These are phyloP conservation scores for Thyridium curvatum DNA, from an alignment of 2,329 filamentous ascomycete genomes.

Conservation along the genomic window DNA sequence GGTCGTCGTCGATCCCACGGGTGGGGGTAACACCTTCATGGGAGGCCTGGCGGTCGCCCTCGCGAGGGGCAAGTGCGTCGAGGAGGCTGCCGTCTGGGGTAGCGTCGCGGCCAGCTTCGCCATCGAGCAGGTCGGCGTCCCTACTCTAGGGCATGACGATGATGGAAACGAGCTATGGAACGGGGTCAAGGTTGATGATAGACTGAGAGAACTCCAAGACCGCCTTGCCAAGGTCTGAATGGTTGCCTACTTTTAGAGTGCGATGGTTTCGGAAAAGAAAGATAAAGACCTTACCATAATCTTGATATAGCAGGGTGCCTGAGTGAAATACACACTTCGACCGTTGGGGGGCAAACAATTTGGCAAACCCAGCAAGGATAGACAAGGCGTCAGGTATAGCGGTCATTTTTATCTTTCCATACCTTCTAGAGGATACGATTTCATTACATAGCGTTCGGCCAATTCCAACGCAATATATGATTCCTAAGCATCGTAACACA, in stretches of 20 bases:
- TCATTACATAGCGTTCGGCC: not conserved
- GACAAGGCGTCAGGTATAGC: too few species aligned
- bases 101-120: conserved; percentile 83
- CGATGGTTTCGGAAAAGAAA: too few species aligned
- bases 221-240: conserved; percentile 20
- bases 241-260: too few species aligned
- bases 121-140: conserved; percentile 90
- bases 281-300: too few species aligned
- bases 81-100: conserved; percentile 71
- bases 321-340: too few species aligned
- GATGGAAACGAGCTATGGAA: conserved; percentile 56
- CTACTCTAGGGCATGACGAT: conserved; percentile 41
- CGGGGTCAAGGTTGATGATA: conserved; percentile 43
- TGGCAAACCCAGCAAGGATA: too few species aligned
- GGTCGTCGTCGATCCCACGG: conserved; percentile 83
- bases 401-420: too few species aligned
- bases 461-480: conserved; percentile 1
- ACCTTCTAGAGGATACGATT: too few species aligned
- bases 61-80: conserved; percentile 51
- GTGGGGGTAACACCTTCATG: conserved; percentile 87
- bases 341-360: too few species aligned
- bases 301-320: too few species aligned
- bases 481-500: conserved; percentile 2
- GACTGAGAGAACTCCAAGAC: conserved; percentile 44
- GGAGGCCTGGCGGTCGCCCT: conserved; percentile 52